Base-by-base conservation (phyloP, 257 asterid genomes). In the Anisodus tanguticus region DNA sequence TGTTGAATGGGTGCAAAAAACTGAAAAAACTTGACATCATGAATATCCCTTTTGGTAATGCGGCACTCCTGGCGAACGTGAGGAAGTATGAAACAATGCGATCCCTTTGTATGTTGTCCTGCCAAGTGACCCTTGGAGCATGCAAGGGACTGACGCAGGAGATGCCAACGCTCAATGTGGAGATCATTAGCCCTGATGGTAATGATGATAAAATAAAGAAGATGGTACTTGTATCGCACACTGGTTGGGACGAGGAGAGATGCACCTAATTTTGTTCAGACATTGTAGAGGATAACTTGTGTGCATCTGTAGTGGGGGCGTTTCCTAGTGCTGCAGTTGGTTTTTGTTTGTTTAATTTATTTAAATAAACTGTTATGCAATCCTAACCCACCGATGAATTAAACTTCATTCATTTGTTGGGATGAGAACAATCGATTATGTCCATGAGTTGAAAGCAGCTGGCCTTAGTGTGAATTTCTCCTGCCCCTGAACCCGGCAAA, bases 91-190 rank as follows among this genome's bases (percentile, higher is more conserved):
- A 93, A 79, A 92, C 97, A 88, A 93, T 95, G 99, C 95, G 98
- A 94, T 95, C 97, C 93, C 95, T 95, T 90, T 95, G 98, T 95
- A 95, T 95, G 99, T 91, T 95, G 82, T 89, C 95, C 87, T 95
- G 97, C 79, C 91, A 90, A 86, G 97, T 94, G 90, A 92, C 97
- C 85, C 89, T 87, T 11, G 95, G 94, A 83, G 99, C 92, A 8
- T 95, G 99, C 95, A 94, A 85, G 91, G 86, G 81, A 6, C 90
- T 95, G 19, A 98, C 98, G 0, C 84, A 80, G 93, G 90, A 90
- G 93, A 95, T 92, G 97, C 97, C 95, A 1, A 86, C 90, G 78
- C 90, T 94, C 10, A 95, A 94, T 66, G 97, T 92, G 66, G 97
- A 95, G 92, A 87, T 94, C 85, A 92, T 93, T 39, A 83, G 81